phyloP scores from a whole-genome alignment of 2,329 filamentous ascomycete genomes.

The Hymenoscyphus infarciens region DNA sequence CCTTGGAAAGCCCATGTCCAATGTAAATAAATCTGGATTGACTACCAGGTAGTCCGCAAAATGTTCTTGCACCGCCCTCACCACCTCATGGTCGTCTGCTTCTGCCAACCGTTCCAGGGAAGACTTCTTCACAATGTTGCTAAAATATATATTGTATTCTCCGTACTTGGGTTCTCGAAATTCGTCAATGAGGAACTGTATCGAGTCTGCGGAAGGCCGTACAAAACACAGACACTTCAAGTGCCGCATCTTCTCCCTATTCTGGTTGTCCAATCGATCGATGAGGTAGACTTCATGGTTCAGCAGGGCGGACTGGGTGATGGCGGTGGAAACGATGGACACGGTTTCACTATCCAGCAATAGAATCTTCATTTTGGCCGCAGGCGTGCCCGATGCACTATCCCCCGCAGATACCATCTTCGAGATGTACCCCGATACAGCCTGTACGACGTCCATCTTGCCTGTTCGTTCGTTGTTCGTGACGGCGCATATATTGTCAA shows the following conservation, averaged over 20 bases:
- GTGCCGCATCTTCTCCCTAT: constrained; percentile 96
- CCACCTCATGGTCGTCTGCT: constrained; percentile 95
- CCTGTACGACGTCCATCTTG: constrained; percentile 89
- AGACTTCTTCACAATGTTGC: constrained; percentile 96
- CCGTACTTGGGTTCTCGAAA: constrained; percentile 94
- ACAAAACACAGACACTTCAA: constrained; percentile 90
- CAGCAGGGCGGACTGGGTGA: constrained; percentile 89
- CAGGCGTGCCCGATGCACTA: constrained; percentile 58
- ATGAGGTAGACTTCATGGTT: constrained; percentile 98
- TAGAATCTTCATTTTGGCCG: constrained; percentile 97
- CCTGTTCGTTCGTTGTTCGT: background rate
- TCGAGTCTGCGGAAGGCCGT: constrained; percentile 85
- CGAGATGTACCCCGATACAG: constrained; percentile 89
- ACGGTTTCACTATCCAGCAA: constrained; percentile 92
- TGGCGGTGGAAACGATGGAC: constrained; percentile 88
- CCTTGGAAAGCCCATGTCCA: constrained; percentile 69
- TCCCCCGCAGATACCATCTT: constrained; percentile 92
- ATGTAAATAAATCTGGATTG: constrained; percentile 87
- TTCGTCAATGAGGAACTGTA: constrained; percentile 92
- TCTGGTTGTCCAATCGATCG: constrained; percentile 85
- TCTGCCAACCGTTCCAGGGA: constrained; percentile 90
- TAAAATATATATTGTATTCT: constrained; percentile 96
- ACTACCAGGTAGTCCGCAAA: constrained; percentile 95
- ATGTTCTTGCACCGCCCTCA: constrained; percentile 89
- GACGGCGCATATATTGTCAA: constrained; percentile 17